Percentiles rank a stretch among this genome's conserved stretches.
phyloP scores from a whole-genome alignment of 2,329 filamentous ascomycete genomes.

The Verticillium klebahnii region DNA sequence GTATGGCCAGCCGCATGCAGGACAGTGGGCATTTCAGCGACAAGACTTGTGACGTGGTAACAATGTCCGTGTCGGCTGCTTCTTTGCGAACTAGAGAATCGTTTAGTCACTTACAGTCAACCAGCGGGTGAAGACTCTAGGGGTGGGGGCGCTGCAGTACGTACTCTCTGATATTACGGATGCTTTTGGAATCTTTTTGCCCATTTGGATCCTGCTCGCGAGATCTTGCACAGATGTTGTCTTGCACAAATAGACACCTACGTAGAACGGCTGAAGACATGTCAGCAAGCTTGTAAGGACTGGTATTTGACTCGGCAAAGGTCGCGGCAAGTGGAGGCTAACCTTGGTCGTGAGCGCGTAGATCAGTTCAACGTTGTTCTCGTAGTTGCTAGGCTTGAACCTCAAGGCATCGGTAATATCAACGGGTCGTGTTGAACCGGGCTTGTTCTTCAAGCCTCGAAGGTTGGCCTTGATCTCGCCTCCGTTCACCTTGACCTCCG shows the following conservation, averaged over 20 bases:
- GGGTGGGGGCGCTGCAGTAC: conserved; percentile 21
- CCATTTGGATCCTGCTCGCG: conserved; percentile 59
- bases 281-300: not conserved
- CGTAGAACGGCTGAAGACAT: conserved; percentile 60
- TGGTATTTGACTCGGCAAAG: conserved; percentile 1
- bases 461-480: conserved; percentile 90
- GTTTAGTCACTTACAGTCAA: not conserved
- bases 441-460: conserved; percentile 91
- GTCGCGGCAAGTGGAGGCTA: conserved; percentile 18
- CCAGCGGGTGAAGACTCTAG: not conserved
- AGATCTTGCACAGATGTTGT: conserved; percentile 68
- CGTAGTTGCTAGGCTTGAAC: conserved; percentile 61
- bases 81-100: conserved; percentile 63
- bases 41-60: conserved; percentile 81
- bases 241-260: conserved; percentile 72
- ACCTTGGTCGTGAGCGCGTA: conserved; percentile 91
- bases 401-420: conserved; percentile 80
- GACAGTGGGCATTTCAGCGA: conserved; percentile 92
- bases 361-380: conserved; percentile 77
- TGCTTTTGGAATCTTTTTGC: conserved; percentile 72
- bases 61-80: conserved; percentile 82
- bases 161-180: conserved; percentile 80
- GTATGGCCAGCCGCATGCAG: conserved; percentile 73
- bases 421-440: conserved; percentile 87
- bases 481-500: conserved; percentile 86